phyloP scores from a whole-genome alignment of 1,284 basidiomycete genomes.

The Microbotryum silenes-acaulis region DNA sequence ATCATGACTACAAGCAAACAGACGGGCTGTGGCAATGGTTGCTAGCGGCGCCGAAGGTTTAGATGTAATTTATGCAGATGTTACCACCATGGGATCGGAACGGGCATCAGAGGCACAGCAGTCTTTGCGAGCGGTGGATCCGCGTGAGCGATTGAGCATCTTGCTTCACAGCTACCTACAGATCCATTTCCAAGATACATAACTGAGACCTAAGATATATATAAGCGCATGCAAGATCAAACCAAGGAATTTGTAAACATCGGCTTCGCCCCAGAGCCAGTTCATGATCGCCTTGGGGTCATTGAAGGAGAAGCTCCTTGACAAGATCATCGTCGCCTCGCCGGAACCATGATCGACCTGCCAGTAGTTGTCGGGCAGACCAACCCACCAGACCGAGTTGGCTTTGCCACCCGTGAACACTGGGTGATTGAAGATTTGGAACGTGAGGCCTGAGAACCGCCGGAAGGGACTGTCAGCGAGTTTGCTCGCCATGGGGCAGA shows the following conservation, averaged over 20 bases:
- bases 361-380: background rate
- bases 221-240: no score
- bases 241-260: background rate
- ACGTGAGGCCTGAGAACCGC: background rate
- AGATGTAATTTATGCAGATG: no score
- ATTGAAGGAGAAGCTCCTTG: background rate
- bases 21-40: slow-evolving; percentile 82
- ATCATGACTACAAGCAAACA: slow-evolving; percentile 82
- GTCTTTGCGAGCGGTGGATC: no score
- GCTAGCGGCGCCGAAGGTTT: slow-evolving; percentile 40
- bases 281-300: background rate
- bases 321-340: background rate
- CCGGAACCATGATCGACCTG: background rate
- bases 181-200: no score
- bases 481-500: background rate
- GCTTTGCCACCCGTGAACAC: background rate
- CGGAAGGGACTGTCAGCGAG: background rate
- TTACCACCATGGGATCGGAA: no score
- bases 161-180: no score
- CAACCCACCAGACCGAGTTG: background rate
- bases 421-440: background rate
- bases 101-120: no score
- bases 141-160: no score
- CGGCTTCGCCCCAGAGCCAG: background rate
- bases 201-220: no score